Base-by-base conservation (phyloP, 2,329 filamentous ascomycete genomes). In the Tolypocladium amazonense region DNA sequence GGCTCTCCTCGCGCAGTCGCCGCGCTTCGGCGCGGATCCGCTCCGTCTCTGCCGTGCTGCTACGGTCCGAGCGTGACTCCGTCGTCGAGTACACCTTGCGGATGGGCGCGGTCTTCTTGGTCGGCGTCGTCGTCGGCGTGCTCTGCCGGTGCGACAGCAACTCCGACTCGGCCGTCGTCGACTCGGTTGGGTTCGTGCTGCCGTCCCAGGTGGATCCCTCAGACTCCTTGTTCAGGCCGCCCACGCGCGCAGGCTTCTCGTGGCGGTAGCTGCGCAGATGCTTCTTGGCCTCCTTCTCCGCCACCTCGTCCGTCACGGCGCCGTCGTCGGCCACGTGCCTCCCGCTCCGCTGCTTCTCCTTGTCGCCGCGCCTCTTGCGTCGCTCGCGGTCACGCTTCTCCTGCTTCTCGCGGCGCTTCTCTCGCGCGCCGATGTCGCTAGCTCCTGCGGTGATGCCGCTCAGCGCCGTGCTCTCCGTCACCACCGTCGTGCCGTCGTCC, bases 221-320 rank as follows among this genome's bases (percentile, higher is more conserved):
- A 52, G 87, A 81, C 65, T 88, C 81, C 67, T 88, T 87, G 75
- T 97, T 97, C 72, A 97, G 77, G 25, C 93, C 93, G 41, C 93
- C 93, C 2, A 97, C 92, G 57, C 89, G 83, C 0, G 93, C 93
- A 2, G 91, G 79, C 72, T 88, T 90, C 76, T 97, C 93, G 69
- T 91, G 82, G 30, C 92, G 89, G 78, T 97, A 97, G 39, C 85
- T 85, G 61, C 88, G 85, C 59, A 97, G 83, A 62, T 94, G 88
- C 55, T 84, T 77, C 66, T 86, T 79, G 30, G 83, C 86, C 58
- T 79, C 79, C 45, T 80, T 81, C 70, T 89, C 88, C 67, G 85
- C 85, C 35, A 79, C 75, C 66, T 84, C 81, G 70, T 89, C 87
- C n/a, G 86, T 73, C 20, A 83, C 73, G 43, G 84, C 85, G 63